phyloP scores from a whole-genome alignment of 768 basidiomycete genomes.

The Lactifluus volemus region DNA sequence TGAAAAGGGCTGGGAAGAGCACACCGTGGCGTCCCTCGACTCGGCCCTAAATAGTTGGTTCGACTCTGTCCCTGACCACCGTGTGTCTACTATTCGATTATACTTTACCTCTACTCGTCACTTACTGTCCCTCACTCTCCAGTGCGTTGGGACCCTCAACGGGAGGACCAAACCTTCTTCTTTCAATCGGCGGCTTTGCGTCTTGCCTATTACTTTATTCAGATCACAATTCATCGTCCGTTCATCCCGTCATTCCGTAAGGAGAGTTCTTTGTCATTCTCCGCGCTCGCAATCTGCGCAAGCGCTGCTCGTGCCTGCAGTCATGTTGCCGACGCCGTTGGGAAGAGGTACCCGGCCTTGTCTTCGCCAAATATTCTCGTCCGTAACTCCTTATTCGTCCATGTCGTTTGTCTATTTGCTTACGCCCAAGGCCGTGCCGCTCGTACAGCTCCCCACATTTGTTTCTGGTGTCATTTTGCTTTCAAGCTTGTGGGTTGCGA shows the following conservation, averaged over 20 bases:
- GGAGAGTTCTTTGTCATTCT: constrained; percentile 29
- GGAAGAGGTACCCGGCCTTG: constrained; percentile 21
- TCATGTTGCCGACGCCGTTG: constrained; percentile 33
- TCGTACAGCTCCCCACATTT: constrained; percentile 30
- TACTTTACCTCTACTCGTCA: too few species aligned
- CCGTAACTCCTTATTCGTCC: not conserved
- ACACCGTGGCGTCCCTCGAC: constrained; percentile 17
- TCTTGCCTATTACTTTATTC: constrained; percentile 33
- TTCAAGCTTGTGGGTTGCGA: constrained; percentile 48
- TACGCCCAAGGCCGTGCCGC: constrained; percentile 11
- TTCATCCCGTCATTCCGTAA: constrained; percentile 35
- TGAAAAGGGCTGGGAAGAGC: constrained; percentile 19
- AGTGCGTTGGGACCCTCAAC: constrained; percentile 39
- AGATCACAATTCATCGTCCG: constrained; percentile 43
- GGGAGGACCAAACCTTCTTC: constrained; percentile 30
- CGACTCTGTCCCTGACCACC: constrained; percentile 32
- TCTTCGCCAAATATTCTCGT: constrained; percentile 14
- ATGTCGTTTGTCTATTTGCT: not conserved
- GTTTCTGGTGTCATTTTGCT: constrained; percentile 45
- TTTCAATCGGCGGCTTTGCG: constrained; percentile 33
- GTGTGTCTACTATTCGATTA: constrained; percentile 14
- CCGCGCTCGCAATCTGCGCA: constrained; percentile 44
- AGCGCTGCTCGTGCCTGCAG: constrained; percentile 43
- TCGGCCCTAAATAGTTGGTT: constrained; percentile 28
- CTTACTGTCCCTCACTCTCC: not conserved